Base-by-base conservation (phyloP, 169 alveolate species). In the Eimeria maxima region DNA sequence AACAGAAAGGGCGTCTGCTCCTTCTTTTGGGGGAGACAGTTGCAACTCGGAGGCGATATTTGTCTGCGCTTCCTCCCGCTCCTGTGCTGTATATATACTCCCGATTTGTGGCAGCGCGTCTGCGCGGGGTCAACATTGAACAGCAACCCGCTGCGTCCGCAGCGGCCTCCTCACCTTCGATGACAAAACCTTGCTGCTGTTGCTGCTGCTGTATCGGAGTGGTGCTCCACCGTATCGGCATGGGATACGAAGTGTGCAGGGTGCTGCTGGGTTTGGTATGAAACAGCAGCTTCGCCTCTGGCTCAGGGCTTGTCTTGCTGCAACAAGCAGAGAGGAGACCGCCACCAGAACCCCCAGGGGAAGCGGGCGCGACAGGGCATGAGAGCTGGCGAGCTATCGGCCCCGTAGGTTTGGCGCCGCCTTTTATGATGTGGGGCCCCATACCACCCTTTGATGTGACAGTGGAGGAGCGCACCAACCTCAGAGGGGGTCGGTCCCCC, bases 121-220 rank as follows among this genome's bases (percentile, higher is more conserved):
- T n/a, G 18, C 80, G 42, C 16, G 80, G 80, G 80, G 47, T 69
- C 45, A 69, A 16, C 47, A 69, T n/a, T 4, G 80, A n/a, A 29
- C 90, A 81, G 71, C 90, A 81, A 7, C 90, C 90, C 5, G 90
- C 90, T 13, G 69, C 69, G 20, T 60, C 69, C 20, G 69, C 69
- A 14, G 69, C 69, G 1, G 69, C 69, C 20, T 29, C 90, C 47
- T 38, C 69, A n/a, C 90, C 90, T 47, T 81, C 90, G 13, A 81
- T 65, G 45, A 81, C 71, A 50, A 47, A 47, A 44, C 50, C 45
- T 65, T 38, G 88, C 88, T 76, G 63, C 88, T 42, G 65, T 65
- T 38, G 42, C 63, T 76, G 88, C 88, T 76, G 87, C 87, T 76
- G 87, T 8, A 38, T 27, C 22, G 60, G 55, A 6, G 87, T 38